A percentile compares a stretch with the other conserved stretches of the same genome.
phyloP scores from a whole-genome alignment of 495 filamentous ascomycete genomes.

The Xylaria grammica region DNA sequence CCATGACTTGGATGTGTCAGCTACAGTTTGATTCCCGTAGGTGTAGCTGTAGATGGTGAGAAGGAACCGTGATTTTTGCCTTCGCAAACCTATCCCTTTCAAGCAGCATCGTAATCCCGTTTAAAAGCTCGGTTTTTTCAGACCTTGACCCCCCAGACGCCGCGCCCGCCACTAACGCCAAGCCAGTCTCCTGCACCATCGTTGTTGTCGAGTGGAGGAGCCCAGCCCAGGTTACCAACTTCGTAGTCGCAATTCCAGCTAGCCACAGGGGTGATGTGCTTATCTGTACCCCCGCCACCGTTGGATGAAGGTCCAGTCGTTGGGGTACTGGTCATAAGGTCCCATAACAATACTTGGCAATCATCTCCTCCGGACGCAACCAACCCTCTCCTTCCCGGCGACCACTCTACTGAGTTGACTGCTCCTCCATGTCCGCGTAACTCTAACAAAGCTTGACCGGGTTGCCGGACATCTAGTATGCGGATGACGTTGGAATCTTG shows the following conservation, averaged over 20 bases:
- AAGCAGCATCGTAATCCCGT: background rate
- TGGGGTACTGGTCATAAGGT: constrained; percentile 74
- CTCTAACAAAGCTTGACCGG: constrained; percentile 92
- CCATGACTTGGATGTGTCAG: background rate
- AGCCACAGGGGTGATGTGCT: constrained; percentile 72
- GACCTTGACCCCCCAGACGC: constrained; percentile 83
- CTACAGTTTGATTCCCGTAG: background rate
- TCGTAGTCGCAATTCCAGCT: constrained; percentile 97
- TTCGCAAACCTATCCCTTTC: background rate
- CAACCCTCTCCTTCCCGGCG: constrained; percentile 80
- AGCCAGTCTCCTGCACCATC: constrained; percentile 85
- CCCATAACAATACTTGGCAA: constrained; percentile 89
- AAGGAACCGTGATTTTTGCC: background rate
- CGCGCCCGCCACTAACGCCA: constrained; percentile 88
- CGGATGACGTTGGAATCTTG: constrained; percentile 91
- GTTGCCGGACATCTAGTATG: constrained; percentile 95
- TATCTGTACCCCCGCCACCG: constrained; percentile 56
- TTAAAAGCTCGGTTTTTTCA: constrained; percentile 14
- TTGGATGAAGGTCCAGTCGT: constrained; percentile 54
- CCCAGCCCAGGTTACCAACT: constrained; percentile 94
- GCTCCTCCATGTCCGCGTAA: constrained; percentile 87
- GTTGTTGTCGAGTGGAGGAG: constrained; percentile 73
- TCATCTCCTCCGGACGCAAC: constrained; percentile 94
- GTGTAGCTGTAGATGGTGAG: no score
- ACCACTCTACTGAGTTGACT: constrained; percentile 96